Percentiles rank a stretch among this genome's conserved stretches.
Conservation (phyloP, 441 rosid species). For the Daphne laureola region DNA sequence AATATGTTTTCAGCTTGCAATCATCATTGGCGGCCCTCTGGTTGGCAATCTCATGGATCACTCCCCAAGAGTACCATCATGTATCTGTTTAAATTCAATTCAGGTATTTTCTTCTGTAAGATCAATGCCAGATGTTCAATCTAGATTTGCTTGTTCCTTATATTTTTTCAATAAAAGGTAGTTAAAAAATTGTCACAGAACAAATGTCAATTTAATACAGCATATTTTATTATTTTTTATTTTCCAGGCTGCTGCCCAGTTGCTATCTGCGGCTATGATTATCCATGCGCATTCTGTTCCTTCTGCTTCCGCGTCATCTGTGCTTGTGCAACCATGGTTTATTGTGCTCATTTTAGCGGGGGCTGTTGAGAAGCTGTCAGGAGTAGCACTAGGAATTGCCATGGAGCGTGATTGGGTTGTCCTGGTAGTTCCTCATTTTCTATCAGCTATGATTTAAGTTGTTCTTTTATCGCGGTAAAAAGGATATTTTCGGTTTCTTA, state of each 20-base stretch:
- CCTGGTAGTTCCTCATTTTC: constrained; percentile 40
- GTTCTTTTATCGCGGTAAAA: neutral
- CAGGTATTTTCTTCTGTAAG: constrained; percentile 40
- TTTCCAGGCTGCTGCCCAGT: constrained; percentile 71
- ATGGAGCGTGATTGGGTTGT: constrained; percentile 96
- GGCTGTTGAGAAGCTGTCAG: constrained; percentile 74
- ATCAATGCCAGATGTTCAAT: neutral
- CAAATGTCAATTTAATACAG: neutral
- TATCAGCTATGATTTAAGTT: constrained; percentile 9
- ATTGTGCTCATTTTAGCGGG: constrained; percentile 55
- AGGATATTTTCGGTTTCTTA: neutral
- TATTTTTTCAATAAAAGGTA: neutral
- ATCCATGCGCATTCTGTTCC: constrained; percentile 60
- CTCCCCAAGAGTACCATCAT: constrained; percentile 84
- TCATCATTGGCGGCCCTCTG: constrained; percentile 78
- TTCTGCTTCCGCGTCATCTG: constrained; percentile 40
- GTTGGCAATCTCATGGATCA: constrained; percentile 87
- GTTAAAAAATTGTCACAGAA: neutral
- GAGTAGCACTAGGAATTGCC: constrained; percentile 80
- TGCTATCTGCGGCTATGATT: constrained; percentile 78
- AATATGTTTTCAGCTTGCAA: constrained; percentile 36
- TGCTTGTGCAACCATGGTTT: constrained; percentile 84
- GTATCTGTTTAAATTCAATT: constrained; percentile 54
- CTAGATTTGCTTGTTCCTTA: no score
- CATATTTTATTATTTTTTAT: constrained; percentile 13